Evolutionary conservation across 805 yeast species (phyloP).

Genomic region (Wickerhamiella hasegawae): DNA sequence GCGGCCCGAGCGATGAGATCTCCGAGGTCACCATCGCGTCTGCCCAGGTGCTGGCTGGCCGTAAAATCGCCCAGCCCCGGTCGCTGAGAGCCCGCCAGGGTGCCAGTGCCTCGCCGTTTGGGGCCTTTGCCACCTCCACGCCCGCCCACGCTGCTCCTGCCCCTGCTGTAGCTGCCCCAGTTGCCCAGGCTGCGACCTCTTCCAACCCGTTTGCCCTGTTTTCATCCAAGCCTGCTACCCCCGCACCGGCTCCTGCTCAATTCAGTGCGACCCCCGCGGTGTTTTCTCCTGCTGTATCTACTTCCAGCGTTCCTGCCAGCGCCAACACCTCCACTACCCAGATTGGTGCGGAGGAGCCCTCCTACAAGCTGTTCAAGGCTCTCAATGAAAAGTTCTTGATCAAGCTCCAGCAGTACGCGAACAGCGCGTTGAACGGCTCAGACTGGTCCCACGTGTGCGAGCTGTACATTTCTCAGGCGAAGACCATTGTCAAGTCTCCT

Average conservation of each 20-base stretch:
- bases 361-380: no score
- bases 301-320: no score
- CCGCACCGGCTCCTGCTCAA: conserved; percentile 36
- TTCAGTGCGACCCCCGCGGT: conserved; percentile 5
- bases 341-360: no score
- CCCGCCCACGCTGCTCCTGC: conserved; percentile 2
- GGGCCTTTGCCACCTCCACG: conserved; percentile 1
- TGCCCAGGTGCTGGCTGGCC: conserved; percentile 41
- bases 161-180: not conserved
- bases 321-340: no score
- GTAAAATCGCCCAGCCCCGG: conserved; percentile 43
- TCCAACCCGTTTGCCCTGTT: not conserved
- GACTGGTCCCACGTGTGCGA: not conserved
- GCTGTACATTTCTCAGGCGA: not conserved
- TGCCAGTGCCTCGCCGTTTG: conserved; percentile 8
- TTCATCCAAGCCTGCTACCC: conserved; percentile 28
- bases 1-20: not conserved
- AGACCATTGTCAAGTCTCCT: no score
- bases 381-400: conserved; percentile 9
- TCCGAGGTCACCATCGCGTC: conserved; percentile 29
- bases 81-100: conserved; percentile 4
- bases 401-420: not conserved
- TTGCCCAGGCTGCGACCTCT: conserved; percentile 4
- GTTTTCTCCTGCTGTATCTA: no score
- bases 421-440: not conserved